phyloP scores from a whole-genome alignment of 2,329 filamentous ascomycete species.

The Amesomyces nigricolor region DNA sequence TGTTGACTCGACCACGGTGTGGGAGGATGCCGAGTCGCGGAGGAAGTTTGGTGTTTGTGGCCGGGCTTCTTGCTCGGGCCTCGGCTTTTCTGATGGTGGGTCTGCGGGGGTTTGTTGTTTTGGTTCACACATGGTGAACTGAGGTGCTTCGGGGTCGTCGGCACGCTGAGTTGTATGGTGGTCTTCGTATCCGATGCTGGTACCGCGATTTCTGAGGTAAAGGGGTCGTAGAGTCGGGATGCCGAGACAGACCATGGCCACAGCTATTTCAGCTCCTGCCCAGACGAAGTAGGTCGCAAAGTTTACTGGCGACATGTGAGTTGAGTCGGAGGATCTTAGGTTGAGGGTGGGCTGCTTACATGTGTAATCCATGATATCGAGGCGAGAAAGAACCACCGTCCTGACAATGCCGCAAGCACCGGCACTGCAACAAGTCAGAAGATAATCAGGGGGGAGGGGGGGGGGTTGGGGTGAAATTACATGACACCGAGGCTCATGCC shows the following conservation, averaged over 20 bases:
- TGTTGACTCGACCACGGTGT: conserved; percentile 20
- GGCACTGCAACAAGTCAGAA: conserved; percentile 28
- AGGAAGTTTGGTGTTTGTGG: conserved; percentile 9
- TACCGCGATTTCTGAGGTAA: conserved; percentile 36
- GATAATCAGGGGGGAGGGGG: conserved; percentile 1
- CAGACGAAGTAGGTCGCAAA: conserved; percentile 35
- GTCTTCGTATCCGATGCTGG: conserved; percentile 14
- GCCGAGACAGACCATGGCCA: conserved; percentile 37
- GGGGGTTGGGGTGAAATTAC: too few species aligned
- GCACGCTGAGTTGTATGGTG: conserved; percentile 38
- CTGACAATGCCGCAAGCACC: conserved; percentile 33
- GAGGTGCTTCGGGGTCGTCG: conserved; percentile 45
- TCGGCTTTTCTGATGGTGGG: conserved; percentile 5
- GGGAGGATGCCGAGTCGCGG: conserved; percentile 26
- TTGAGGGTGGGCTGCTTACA: conserved; percentile 17
- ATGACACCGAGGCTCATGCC: conserved; percentile 41
- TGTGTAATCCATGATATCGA: conserved; percentile 29
- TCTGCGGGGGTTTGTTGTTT: conserved; percentile 27
- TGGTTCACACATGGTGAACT: conserved; percentile 44
- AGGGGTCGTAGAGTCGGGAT: conserved; percentile 37
- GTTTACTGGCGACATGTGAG: conserved; percentile 26
- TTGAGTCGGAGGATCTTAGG: neutral
- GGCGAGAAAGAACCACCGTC: conserved; percentile 27
- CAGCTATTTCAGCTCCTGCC: conserved; percentile 36
- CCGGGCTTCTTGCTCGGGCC: neutral